A percentile compares a stretch with the other conserved stretches of the same genome.
These are phyloP conservation scores for Silene latifolia DNA, from an alignment of 148 eudicot genomes.

Conservation along the genomic window DNA sequence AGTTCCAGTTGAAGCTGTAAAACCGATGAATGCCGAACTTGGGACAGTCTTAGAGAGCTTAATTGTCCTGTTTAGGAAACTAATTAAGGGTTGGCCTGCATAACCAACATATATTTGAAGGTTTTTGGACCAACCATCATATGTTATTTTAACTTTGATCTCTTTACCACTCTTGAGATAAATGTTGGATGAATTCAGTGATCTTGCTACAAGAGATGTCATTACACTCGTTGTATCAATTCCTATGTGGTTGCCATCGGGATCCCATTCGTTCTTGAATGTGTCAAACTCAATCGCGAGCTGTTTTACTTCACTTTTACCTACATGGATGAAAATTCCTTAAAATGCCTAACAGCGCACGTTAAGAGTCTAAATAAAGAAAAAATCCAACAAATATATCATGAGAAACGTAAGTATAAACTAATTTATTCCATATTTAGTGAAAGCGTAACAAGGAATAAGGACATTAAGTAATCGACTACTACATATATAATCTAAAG, in stretches of 20 bases:
- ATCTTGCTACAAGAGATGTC: slow-evolving; percentile 32
- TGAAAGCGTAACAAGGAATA: no score
- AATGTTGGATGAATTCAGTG: slow-evolving; percentile 39
- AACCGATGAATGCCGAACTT: slow-evolving; percentile 42
- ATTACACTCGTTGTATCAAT: slow-evolving; percentile 44
- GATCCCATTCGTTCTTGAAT: slow-evolving; percentile 57
- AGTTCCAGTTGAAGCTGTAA: slow-evolving; percentile 67
- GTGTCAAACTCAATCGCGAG: slow-evolving; percentile 59
- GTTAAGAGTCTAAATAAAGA: no score
- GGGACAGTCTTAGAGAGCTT: slow-evolving; percentile 43
- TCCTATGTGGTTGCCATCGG: slow-evolving; percentile 56
- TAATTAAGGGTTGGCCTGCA: slow-evolving; percentile 34
- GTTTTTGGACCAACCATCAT: slow-evolving; percentile 45
- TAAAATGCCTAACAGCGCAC: no score
- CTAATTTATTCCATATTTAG: no score
- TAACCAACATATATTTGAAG: slow-evolving; percentile 44
- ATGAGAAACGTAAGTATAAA: no score
- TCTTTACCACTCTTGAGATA: slow-evolving; percentile 50
- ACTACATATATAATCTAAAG: no score
- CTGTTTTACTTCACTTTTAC: slow-evolving; percentile 19
- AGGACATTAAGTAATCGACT: no score
- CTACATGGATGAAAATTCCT: no score
- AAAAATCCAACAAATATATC: no score
- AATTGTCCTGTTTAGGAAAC: slow-evolving; percentile 37
- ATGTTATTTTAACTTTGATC: slow-evolving; percentile 41